These are phyloP conservation scores for Suillus hirtellus DNA, from an alignment of 768 basidiomycete genomes.

Conservation along the genomic window DNA sequence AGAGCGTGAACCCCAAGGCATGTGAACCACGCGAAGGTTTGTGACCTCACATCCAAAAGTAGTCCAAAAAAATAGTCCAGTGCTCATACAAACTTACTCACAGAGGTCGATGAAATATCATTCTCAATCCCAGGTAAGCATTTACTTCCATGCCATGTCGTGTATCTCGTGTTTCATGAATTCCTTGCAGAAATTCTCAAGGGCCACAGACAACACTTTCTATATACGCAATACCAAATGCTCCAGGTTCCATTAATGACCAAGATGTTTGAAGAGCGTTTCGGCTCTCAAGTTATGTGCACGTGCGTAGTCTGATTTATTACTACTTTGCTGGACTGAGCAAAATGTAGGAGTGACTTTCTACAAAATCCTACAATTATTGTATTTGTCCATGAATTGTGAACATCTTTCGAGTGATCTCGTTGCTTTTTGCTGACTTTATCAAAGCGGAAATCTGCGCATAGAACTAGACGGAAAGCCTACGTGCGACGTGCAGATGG, in stretches of 20 bases:
- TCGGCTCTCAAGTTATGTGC: slow-evolving; percentile 84
- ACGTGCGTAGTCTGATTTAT: slow-evolving; percentile 59
- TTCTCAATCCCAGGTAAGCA: slow-evolving; percentile 67
- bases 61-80: background rate
- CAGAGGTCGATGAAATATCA: slow-evolving; percentile 62
- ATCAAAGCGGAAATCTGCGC: slow-evolving; percentile 79
- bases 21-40: slow-evolving; percentile 82
- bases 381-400: slow-evolving; percentile 96
- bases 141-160: background rate
- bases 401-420: slow-evolving; percentile 31
- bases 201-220: slow-evolving; percentile 80
- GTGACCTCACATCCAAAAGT: background rate
- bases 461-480: slow-evolving; percentile 76
- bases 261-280: slow-evolving; percentile 64
- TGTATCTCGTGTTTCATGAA: slow-evolving; percentile 11
- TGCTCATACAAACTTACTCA: slow-evolving; percentile 4
- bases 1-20: slow-evolving; percentile 75
- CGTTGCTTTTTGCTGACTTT: background rate
- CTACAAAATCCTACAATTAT: slow-evolving; percentile 77
- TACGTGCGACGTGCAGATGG: slow-evolving; percentile 71
- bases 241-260: slow-evolving; percentile 78
- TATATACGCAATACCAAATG: slow-evolving; percentile 77
- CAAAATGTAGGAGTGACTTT: slow-evolving; percentile 61
- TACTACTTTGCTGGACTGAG: background rate
- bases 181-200: slow-evolving; percentile 73